Conservation (phyloP, 768 basidiomycete species). For the Lactarius sp. region DNA sequence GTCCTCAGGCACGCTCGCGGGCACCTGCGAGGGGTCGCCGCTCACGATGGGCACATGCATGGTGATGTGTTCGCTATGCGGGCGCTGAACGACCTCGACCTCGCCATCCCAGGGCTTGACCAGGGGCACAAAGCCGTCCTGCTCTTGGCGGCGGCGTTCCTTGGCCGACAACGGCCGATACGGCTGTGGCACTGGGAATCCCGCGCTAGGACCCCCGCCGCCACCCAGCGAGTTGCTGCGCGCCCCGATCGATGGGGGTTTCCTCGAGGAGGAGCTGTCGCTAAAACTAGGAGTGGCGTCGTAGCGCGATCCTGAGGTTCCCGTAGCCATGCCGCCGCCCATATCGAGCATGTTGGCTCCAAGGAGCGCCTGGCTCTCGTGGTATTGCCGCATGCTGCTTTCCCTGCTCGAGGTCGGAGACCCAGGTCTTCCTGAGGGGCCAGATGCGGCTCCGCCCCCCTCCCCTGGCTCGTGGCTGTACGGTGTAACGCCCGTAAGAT, state of each 20-base stretch:
- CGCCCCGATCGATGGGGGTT: neutral
- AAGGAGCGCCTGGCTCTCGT: conserved; percentile 26
- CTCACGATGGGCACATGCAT: too few species aligned
- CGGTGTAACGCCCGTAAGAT: conserved; percentile 22
- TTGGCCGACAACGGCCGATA: conserved; percentile 25
- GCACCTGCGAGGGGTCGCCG: too few species aligned
- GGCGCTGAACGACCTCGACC: too few species aligned
- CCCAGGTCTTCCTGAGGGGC: conserved; percentile 12
- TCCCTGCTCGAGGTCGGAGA: conserved; percentile 1
- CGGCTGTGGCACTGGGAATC: conserved; percentile 8
- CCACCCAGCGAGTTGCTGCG: neutral
- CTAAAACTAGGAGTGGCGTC: conserved; percentile 13
- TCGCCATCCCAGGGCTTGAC: too few species aligned
- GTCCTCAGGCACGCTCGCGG: conserved; percentile 27
- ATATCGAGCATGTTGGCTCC: conserved; percentile 24
- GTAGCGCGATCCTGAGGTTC: conserved; percentile 25
- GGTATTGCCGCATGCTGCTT: conserved; percentile 31
- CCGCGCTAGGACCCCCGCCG: neutral
- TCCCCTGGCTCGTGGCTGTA: conserved; percentile 27
- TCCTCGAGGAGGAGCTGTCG: too few species aligned
- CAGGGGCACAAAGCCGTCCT: conserved; percentile 20
- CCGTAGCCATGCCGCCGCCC: conserved; percentile 19
- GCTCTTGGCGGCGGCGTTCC: conserved; percentile 28
- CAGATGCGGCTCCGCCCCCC: conserved; percentile 24
- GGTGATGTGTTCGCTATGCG: too few species aligned